Evolutionary conservation across 2,329 filamentous ascomycete species (phyloP), one percentile per base, ranked within the genome.

Genomic region (Diaporthe nobilis): DNA sequence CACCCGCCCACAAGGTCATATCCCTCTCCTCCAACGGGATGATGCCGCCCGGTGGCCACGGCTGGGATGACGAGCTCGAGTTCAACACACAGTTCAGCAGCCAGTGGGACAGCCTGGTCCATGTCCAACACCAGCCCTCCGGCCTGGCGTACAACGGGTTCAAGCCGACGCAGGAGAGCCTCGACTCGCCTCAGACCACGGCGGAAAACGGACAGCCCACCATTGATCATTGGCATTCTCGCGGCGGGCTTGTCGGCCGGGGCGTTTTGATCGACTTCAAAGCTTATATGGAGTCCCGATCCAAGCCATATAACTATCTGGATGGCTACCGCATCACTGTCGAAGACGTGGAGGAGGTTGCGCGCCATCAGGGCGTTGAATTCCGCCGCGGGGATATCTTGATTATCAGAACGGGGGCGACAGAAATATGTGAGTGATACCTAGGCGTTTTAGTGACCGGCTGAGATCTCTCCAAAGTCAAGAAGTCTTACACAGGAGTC

Each of bases 1-100:
- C 77, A 1, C 79, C 84, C 0, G 80, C 80, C 8, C 87, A 88
- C 76, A 85, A 80, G 1, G 78, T 85, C 28, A 77, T 83, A 28
- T 82, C 83, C 8, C 79, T 88, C 17, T 78, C 76, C n/a, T 80
- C 82, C 9, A 47, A 77, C 44, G 83, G 81, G 20, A 71, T 84
- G 5, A 80, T 79, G 15, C 75, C 78, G 13, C 79, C 75, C 8
- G 82, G 83, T 37, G 42, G n/a, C 20, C 61, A 76, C 44, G 74
- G 37, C 10, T 87, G 85, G 82, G 88, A 90, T 42, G 88, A 90
- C 72, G 86, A 90, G 77, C 78, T 91, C 9, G 82, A 84, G 4
- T 87, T 92, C 82, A 91, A 91, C 80, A 91, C 89, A 0, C 89
- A 92, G 78, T 82, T 82, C 47, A 87, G 86, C 72, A 88, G 85